Conservation (phyloP, 1,284 basidiomycete species). For the Moniliella sp. region DNA sequence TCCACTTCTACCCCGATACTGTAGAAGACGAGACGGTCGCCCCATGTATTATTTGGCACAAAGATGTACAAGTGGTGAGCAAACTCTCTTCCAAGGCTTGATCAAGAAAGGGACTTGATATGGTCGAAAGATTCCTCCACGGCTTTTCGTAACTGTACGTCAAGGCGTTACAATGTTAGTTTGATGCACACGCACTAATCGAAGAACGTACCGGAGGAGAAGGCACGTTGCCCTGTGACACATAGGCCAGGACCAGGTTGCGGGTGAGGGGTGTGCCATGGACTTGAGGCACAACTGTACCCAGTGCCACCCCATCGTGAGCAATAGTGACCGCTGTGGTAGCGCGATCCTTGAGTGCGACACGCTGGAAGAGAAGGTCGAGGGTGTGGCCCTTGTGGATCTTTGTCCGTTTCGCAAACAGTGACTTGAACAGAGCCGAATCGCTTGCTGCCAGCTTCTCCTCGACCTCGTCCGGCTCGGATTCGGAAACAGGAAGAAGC, state of each 20-base stretch:
- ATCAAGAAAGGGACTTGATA: too few relatives aligned
- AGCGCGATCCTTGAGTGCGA: background rate
- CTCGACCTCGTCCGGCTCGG: conserved; percentile 49
- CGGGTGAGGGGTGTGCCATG: conserved; percentile 5
- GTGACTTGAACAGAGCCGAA: conserved; percentile 35
- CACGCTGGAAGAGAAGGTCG: conserved; percentile 24
- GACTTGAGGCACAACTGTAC: conserved; percentile 4
- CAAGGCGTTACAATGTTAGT: too few relatives aligned
- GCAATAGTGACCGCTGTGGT: conserved; percentile 8
- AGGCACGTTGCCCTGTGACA: conserved; percentile 18
- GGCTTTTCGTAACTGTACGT: too few relatives aligned
- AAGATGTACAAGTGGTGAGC: too few relatives aligned
- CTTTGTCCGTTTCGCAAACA: conserved; percentile 37
- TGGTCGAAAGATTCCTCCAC: too few relatives aligned
- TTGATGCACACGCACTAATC: too few relatives aligned
- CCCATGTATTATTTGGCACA: too few relatives aligned
- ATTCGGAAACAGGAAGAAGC: too few relatives aligned
- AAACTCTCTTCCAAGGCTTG: too few relatives aligned
- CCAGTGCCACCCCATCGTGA: conserved; percentile 11
- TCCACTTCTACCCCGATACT: too few relatives aligned
- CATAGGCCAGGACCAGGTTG: conserved; percentile 22
- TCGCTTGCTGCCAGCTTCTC: conserved; percentile 39
- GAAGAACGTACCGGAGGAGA: conserved; percentile 4
- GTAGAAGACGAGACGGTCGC: too few relatives aligned
- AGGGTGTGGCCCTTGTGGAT: conserved; percentile 38